phyloP scores from a whole-genome alignment of 2,329 filamentous ascomycete species.

The Sporothrix variecibatus region DNA sequence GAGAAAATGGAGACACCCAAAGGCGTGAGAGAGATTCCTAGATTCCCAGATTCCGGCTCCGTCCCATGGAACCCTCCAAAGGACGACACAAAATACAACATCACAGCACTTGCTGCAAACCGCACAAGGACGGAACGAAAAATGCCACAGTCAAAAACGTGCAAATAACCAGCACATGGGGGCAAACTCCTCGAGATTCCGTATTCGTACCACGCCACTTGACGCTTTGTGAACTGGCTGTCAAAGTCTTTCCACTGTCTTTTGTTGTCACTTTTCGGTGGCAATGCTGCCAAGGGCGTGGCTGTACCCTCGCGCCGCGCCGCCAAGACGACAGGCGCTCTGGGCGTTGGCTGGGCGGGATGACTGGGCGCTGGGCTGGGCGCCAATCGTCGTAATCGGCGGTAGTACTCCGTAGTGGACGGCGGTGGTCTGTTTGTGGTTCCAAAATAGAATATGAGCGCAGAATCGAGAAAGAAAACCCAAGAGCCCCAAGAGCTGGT shows the following conservation, averaged over 20 bases:
- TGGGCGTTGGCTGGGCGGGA: slow-evolving; percentile 18
- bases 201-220: slow-evolving; percentile 7
- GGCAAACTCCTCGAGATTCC: not conserved
- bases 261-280: not conserved
- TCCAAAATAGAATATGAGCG: slow-evolving; percentile 12
- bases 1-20: not conserved
- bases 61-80: not conserved
- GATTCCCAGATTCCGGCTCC: not conserved
- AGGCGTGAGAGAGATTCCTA: not conserved
- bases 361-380: slow-evolving; percentile 2
- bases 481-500: not conserved
- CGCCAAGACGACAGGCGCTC: slow-evolving; percentile 17
- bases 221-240: not conserved
- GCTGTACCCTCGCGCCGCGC: slow-evolving; percentile 10
- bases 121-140: not conserved
- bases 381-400: not conserved
- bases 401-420: not conserved
- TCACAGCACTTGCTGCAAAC: not conserved
- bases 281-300: slow-evolving; percentile 16
- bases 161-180: not conserved
- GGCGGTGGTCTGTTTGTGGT: not conserved
- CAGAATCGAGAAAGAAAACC: not conserved
- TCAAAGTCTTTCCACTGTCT: not conserved
- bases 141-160: not conserved
- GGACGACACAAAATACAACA: not conserved